phyloP scores from a whole-genome alignment of 208 protist species.

The Wallacemonas sp. region DNA sequence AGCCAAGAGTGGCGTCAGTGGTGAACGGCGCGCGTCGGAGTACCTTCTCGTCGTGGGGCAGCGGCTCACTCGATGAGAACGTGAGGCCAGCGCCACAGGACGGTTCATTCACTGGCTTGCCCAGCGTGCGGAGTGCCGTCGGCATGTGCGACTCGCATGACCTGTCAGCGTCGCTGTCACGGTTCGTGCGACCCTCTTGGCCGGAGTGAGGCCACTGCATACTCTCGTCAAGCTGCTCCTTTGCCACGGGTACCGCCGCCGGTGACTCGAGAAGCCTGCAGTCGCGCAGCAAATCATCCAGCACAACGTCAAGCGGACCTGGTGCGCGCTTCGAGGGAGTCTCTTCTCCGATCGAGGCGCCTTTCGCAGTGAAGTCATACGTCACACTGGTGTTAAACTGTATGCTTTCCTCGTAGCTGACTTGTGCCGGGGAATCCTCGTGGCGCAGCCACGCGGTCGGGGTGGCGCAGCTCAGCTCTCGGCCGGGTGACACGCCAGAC shows the following conservation, averaged over 20 bases:
- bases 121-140: neutral
- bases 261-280: neutral
- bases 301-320: conserved; percentile 12
- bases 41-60: conserved; percentile 1
- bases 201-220: too few species aligned
- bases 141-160: neutral
- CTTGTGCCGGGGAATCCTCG: too few species aligned
- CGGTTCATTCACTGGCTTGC: neutral
- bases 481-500: too few species aligned
- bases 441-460: too few species aligned
- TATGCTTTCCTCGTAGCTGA: conserved; percentile 5
- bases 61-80: neutral
- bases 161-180: too few species aligned
- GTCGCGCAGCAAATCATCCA: conserved; percentile 33
- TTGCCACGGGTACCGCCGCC: neutral
- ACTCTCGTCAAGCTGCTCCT: conserved; percentile 9
- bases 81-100: neutral
- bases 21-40: too few species aligned
- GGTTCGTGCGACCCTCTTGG: too few species aligned
- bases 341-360: conserved; percentile 1
- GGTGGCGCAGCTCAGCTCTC: too few species aligned
- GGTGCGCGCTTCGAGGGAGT: neutral
- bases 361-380: neutral
- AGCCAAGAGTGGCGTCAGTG: neutral
- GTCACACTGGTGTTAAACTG: neutral